Evolutionary conservation across 441 rosid genomes (phyloP).

Genomic region (Capsella rubella): DNA sequence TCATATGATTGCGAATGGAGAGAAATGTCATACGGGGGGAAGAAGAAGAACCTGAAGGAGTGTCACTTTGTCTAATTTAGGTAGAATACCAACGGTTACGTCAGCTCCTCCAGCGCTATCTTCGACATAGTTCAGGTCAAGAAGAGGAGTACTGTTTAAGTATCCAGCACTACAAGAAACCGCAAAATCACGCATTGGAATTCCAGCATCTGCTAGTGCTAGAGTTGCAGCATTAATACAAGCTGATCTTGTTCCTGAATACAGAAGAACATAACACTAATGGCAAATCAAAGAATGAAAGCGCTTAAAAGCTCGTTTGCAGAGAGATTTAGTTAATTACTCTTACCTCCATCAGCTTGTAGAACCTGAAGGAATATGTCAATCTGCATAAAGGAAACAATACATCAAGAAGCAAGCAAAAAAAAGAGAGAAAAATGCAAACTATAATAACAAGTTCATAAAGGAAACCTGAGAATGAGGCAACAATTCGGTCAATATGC

Average conservation of each 20-base stretch:
- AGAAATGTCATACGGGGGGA: constrained; percentile 18
- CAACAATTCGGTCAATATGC: constrained; percentile 81
- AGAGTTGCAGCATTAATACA: constrained; percentile 96
- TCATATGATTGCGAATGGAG: background rate
- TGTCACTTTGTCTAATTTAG: constrained; percentile 86
- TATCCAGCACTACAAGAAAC: constrained; percentile 95
- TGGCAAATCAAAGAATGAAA: background rate
- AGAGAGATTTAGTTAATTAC: background rate
- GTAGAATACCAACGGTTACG: constrained; percentile 84
- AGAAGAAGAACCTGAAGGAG: constrained; percentile 79
- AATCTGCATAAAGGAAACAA: constrained; percentile 64
- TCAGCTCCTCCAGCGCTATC: constrained; percentile 98
- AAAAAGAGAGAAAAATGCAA: background rate
- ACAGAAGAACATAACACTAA: constrained; percentile 1
- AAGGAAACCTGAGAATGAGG: constrained; percentile 89
- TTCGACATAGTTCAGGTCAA: constrained; percentile 89
- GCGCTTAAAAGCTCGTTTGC: background rate
- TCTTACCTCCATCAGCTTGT: constrained; percentile 96
- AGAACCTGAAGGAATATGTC: constrained; percentile 95
- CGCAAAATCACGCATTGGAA: constrained; percentile 89
- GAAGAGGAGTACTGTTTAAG: constrained; percentile 81
- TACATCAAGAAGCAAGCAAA: constrained; percentile 2
- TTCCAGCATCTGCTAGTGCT: constrained; percentile 95
- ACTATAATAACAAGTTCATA: background rate
- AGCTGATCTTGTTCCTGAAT: constrained; percentile 89